Base-by-base conservation (phyloP, 192 early-diverging fungal genomes). In the Coemansia sp. region DNA sequence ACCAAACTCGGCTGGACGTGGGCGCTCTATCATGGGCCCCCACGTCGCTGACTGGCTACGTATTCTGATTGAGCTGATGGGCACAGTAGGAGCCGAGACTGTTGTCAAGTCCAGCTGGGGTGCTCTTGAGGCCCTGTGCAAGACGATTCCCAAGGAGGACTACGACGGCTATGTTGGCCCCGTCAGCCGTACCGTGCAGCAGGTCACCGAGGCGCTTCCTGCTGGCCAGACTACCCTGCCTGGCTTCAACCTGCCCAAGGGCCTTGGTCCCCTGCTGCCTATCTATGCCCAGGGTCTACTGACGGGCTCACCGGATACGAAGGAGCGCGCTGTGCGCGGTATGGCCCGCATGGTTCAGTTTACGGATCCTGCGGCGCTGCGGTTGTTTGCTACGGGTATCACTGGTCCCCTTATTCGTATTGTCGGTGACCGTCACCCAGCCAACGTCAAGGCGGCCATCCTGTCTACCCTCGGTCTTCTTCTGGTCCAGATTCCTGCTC, bases 371-470 rank as follows among this genome's bases (percentile, higher is more conserved):
- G 81, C 84, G 13, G 85, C 86, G 9, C 79, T 99, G 20, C 85
- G 86, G 36, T 83, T 90, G 27, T 98, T 87, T 64, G 92, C 95
- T 24, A 97, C 94, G 6, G 87, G 88, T 54, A 95, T 99, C 33
- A 94, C 96, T 7, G 96, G 96, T 36, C 93, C 95, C 20, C 80
- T 99, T 36, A 99, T 99, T 76, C 90, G 96, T 75, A 90, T 98
- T 50, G 85, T 96, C 53, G 94, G 95, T 44, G 96, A 99, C 68
- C 87, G 94, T 23, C 86, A 95, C 73, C 81, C 89, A 52, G 72
- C 90, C 15, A 78, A 84, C 44, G 96, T 99, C 47, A 99, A 99
- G 80, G 84, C 88, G 4, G 91, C 91, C 7, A 98, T 99, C 38
- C 72, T 99, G 27, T 71, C 84, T 23, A 92, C 96, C 6, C 69